phyloP scores from a whole-genome alignment of 78 protist genomes.

The Dictyostelium intermedium region DNA sequence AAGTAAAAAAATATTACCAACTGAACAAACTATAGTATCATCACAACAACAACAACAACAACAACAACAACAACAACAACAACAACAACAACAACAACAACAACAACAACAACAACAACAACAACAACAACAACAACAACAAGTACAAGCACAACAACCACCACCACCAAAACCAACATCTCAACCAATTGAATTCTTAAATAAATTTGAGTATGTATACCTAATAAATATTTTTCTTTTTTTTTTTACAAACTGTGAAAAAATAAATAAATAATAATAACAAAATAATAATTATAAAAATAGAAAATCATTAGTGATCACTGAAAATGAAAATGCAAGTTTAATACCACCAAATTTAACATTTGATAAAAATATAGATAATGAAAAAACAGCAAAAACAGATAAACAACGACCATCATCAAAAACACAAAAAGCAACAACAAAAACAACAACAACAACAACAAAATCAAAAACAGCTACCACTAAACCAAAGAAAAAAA shows the following conservation, averaged over 20 bases:
- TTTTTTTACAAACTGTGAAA: too few species aligned
- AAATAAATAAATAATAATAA: too few species aligned
- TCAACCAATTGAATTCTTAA: background rate
- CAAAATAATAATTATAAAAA: background rate
- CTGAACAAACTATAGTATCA: background rate
- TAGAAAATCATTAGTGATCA: conserved; percentile 37
- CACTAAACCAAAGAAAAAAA: background rate
- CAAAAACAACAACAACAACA: background rate
- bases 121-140: background rate
- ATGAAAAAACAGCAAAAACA: background rate
- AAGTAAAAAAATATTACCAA: background rate
- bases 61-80: background rate
- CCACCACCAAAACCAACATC: background rate
- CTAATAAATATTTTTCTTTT: background rate
- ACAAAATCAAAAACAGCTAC: background rate
- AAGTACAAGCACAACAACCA: background rate
- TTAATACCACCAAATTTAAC: conserved; percentile 8
- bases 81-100: background rate
- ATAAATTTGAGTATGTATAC: conserved; percentile 31
- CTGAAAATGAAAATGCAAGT: conserved; percentile 51
- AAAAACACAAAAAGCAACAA: background rate
- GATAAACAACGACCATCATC: background rate
- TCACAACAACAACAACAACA: background rate
- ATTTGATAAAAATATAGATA: background rate
- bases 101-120: background rate